Percentiles rank a stretch among this genome's conserved stretches.
Conservation (phyloP, 1,284 basidiomycete species). For the Fomes fomentarius region DNA sequence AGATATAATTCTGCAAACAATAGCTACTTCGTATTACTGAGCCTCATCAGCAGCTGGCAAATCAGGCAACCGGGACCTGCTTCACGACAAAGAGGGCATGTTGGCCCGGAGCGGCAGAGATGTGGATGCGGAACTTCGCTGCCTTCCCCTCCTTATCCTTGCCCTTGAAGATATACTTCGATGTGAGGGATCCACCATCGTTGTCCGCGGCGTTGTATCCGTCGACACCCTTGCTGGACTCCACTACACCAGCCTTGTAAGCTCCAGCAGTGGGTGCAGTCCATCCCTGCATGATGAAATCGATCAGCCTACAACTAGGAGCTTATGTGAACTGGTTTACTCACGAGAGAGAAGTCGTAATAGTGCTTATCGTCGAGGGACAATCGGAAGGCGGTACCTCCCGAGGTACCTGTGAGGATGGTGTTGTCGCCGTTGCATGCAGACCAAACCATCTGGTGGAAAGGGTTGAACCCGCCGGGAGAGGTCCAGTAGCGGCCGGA, state of each 20-base stretch:
- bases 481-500: conserved; percentile 11
- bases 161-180: conserved; percentile 6
- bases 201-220: conserved; percentile 9
- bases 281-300: conserved; percentile 6
- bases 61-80: neutral
- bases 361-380: conserved; percentile 5
- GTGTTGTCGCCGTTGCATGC: conserved; percentile 1
- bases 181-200: neutral
- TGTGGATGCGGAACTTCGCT: conserved; percentile 9
- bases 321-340: neutral
- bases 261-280: conserved; percentile 5
- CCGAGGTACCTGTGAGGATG: neutral
- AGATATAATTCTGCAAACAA: too few species aligned
- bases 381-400: conserved; percentile 13
- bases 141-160: conserved; percentile 11
- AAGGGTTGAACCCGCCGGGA: conserved; percentile 4
- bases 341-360: conserved; percentile 5
- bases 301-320: neutral
- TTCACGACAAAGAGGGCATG: conserved; percentile 10
- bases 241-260: conserved; percentile 10
- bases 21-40: too few species aligned
- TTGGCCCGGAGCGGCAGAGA: conserved; percentile 8
- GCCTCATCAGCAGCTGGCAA: too few species aligned
- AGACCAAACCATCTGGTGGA: conserved; percentile 8
- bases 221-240: conserved; percentile 1